Percentiles rank a stretch among this genome's conserved stretches.
Evolutionary conservation across 2,329 filamentous ascomycete genomes (phyloP).

Genomic region (Corniculantispora saksenae): DNA sequence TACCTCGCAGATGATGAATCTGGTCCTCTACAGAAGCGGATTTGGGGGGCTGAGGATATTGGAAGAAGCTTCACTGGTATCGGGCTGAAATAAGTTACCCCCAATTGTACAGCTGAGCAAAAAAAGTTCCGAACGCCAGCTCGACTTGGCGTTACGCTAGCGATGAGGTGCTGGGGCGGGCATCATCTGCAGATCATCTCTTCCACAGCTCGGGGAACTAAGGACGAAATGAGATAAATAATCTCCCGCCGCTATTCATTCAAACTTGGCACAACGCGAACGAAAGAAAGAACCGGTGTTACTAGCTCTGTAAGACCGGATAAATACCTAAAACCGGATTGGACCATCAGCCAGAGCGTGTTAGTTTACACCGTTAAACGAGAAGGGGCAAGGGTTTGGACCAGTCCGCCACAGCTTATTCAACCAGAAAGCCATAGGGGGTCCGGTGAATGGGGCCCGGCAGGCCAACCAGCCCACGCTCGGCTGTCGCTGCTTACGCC

Average conservation of each 20-base stretch:
- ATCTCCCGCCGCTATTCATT: background rate
- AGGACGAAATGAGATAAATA: background rate
- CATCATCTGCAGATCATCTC: conserved; percentile 8
- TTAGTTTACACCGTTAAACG: background rate
- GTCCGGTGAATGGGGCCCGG: background rate
- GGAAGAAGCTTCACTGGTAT: background rate
- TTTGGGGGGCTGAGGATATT: background rate
- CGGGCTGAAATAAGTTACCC: background rate
- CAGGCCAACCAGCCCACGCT: background rate
- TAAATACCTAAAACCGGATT: background rate
- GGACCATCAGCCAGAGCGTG: background rate
- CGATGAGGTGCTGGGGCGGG: conserved; percentile 3
- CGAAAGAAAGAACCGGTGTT: background rate
- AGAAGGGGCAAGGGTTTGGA: conserved; percentile 1
- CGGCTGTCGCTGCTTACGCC: conserved; percentile 17
- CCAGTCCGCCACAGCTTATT: background rate
- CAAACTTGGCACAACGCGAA: background rate
- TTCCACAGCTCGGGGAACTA: background rate
- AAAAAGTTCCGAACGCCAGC: conserved; percentile 9
- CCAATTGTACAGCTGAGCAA: background rate
- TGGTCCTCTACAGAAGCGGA: background rate
- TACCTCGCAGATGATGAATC: background rate
- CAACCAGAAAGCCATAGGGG: background rate
- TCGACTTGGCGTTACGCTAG: conserved; percentile 5
- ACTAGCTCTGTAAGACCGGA: background rate